phyloP scores from a whole-genome alignment of 768 basidiomycete genomes.

The Termitomyces sp. region DNA sequence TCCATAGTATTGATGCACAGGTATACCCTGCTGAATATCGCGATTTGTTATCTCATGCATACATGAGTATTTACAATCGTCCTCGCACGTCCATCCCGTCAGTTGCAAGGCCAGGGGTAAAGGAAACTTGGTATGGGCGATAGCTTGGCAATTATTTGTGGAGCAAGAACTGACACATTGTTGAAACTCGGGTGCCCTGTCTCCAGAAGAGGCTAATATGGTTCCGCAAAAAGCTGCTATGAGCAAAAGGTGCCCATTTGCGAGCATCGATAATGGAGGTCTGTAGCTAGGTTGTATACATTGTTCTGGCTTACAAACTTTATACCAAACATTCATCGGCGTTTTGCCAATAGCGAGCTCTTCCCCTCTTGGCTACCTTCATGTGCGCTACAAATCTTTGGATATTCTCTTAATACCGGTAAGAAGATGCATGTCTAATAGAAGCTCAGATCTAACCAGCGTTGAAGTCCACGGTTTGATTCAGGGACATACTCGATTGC shows the following conservation, averaged over 20 bases:
- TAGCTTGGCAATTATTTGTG: conserved; percentile 32
- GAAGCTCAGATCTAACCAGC: background rate
- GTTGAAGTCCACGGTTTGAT: background rate
- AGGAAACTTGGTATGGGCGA: conserved; percentile 17
- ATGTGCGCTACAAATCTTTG: background rate
- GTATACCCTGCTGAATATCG: conserved; percentile 35
- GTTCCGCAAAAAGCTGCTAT: background rate
- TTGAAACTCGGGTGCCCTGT: conserved; percentile 48
- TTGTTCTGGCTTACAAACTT: background rate
- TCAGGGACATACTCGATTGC: background rate
- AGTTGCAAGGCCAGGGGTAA: conserved; percentile 55
- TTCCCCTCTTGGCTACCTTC: no score
- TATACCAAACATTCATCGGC: background rate
- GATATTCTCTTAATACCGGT: background rate
- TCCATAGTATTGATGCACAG: conserved; percentile 80
- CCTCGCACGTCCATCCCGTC: conserved; percentile 83
- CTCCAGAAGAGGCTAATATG: conserved; percentile 54
- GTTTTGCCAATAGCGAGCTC: background rate
- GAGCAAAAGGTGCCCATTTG: conserved; percentile 1
- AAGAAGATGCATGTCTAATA: background rate
- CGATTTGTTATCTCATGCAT: conserved; percentile 73
- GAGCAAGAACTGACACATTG: conserved; percentile 46
- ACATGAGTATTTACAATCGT: conserved; percentile 88
- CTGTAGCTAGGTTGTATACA: background rate
- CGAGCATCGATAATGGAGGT: conserved; percentile 1